Conservation (phyloP, 345 rosid genomes). For the Passiflora organensis region DNA sequence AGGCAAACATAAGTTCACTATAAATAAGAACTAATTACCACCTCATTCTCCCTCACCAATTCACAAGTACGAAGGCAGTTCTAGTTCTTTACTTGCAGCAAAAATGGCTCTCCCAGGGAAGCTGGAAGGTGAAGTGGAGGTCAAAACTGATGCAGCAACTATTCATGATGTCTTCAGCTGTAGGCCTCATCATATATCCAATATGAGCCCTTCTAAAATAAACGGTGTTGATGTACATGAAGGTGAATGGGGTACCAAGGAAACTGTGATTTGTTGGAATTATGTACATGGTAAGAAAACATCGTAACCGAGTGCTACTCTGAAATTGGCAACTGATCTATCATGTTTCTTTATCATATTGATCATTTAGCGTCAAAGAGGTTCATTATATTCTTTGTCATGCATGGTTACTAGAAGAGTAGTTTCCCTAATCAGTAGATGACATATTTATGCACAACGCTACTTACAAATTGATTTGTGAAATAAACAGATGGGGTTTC, state of each 20-base stretch:
- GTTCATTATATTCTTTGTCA: too few relatives aligned
- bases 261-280: constrained; percentile 1
- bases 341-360: too few relatives aligned
- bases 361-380: too few relatives aligned
- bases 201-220: neutral
- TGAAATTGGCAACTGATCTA: too few relatives aligned
- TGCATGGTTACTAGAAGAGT: neutral
- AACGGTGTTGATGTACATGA: constrained; percentile 1
- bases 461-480: neutral
- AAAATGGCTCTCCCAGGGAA: constrained; percentile 13
- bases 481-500: too few relatives aligned
- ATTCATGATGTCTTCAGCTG: constrained; percentile 9
- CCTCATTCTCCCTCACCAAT: neutral
- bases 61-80: neutral
- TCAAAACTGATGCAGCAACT: constrained; percentile 16
- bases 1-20: neutral
- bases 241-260: constrained; percentile 8
- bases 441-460: neutral
- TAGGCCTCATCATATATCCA: constrained; percentile 5
- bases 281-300: constrained; percentile 9
- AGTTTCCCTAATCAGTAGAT: neutral
- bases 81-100: neutral
- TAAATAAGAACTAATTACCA: neutral
- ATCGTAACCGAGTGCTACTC: too few relatives aligned
- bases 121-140: constrained; percentile 22